phyloP scores from a whole-genome alignment of 2,329 filamentous ascomycete species.

The Fusarium agapanthi region DNA sequence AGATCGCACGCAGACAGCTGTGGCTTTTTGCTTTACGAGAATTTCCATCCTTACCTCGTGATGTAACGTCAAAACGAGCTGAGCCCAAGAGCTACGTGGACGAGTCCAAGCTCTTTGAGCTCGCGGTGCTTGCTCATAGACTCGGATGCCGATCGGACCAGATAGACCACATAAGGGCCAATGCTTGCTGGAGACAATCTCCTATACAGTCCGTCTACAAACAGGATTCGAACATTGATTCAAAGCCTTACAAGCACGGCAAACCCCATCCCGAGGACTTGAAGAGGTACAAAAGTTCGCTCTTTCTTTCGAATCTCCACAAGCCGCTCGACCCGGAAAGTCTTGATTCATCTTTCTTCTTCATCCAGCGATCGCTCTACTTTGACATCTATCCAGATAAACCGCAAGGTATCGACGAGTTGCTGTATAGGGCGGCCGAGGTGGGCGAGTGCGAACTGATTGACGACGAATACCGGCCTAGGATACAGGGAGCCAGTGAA shows the following conservation, averaged over 20 bases:
- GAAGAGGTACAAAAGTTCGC: not conserved
- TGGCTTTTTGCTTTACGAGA: slow-evolving; percentile 12
- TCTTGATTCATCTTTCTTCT: not conserved
- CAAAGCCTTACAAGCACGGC: not conserved
- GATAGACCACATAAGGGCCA: not conserved
- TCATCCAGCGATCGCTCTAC: not conserved
- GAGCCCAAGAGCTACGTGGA: not conserved
- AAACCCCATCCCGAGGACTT: not conserved
- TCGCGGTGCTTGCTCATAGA: not conserved
- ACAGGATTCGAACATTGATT: not conserved
- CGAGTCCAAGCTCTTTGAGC: not conserved
- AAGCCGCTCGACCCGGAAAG: not conserved
- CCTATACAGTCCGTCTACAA: not conserved
- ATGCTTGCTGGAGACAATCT: not conserved
- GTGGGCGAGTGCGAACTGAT: not conserved
- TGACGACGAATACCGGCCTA: not conserved
- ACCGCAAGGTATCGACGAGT: not conserved
- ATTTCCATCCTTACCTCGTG: slow-evolving; percentile 1
- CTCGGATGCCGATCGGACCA: not conserved
- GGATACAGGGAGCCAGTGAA: not conserved
- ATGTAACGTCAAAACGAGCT: not conserved
- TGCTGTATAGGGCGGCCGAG: not conserved
- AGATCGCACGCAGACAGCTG: slow-evolving; percentile 3
- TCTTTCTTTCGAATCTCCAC: not conserved
- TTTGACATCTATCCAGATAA: not conserved